Evolutionary conservation across 1,139 yeast species (phyloP).

Genomic region (Yarrowia galli): DNA sequence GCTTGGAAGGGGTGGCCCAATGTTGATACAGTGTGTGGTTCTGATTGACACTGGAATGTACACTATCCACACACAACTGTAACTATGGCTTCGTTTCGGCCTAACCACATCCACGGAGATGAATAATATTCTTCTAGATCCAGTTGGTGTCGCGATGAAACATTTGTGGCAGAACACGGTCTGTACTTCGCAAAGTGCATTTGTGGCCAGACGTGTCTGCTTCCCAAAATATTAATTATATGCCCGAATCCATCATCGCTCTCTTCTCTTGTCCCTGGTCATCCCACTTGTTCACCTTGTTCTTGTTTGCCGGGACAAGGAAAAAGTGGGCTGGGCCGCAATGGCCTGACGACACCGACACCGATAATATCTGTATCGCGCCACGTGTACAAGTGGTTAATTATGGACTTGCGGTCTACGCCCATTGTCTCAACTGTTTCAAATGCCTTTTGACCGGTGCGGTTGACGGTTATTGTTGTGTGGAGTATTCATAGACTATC

Average conservation of each 20-base stretch:
- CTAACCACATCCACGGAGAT: not conserved
- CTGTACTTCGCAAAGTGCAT: not conserved
- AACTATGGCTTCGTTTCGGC: not conserved
- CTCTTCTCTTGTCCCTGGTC: not conserved
- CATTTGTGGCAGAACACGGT: not conserved
- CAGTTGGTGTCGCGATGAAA: not conserved
- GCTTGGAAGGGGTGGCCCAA: not conserved
- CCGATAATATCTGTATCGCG: not conserved
- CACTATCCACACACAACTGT: no score
- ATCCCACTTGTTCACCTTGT: not conserved
- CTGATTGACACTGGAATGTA: no score
- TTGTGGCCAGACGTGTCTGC: not conserved
- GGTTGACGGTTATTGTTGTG: not conserved
- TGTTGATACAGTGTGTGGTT: no score
- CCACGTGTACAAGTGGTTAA: not conserved
- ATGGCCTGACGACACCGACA: not conserved
- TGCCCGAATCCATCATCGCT: conserved; percentile 1
- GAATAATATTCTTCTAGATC: not conserved
- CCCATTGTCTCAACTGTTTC: not conserved
- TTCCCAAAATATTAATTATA: not conserved
- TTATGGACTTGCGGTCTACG: not conserved
- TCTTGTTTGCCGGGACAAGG: not conserved
- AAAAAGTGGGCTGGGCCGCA: not conserved
- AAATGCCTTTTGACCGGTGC: not conserved
- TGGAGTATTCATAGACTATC: not conserved